Conservation (phyloP, 305 asterid genomes). For the Fraxinus nigra region DNA sequence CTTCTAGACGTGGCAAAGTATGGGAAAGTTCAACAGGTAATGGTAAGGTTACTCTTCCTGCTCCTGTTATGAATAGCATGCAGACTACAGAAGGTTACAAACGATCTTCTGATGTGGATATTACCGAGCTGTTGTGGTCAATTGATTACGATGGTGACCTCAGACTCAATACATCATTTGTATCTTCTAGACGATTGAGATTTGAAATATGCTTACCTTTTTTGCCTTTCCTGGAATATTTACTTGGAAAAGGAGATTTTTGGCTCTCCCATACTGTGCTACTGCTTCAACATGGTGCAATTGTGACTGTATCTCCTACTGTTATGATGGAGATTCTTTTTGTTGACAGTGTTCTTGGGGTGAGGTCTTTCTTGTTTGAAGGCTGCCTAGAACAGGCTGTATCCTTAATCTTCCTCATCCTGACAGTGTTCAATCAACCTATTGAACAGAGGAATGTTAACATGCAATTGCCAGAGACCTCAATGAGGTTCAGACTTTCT, state of each 20-base stretch:
- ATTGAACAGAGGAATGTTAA: slow-evolving; percentile 44
- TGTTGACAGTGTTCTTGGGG: slow-evolving; percentile 71
- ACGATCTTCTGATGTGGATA: slow-evolving; percentile 18
- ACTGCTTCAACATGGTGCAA: slow-evolving; percentile 61
- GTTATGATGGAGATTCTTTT: slow-evolving; percentile 80
- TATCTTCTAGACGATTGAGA: slow-evolving; percentile 44
- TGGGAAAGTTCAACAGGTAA: slow-evolving; percentile 27
- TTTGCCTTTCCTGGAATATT: slow-evolving; percentile 34
- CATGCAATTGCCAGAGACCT: slow-evolving; percentile 67
- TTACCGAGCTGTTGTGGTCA: slow-evolving; percentile 38
- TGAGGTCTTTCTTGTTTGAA: slow-evolving; percentile 66
- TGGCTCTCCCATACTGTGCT: slow-evolving; percentile 48
- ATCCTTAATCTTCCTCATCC: slow-evolving; percentile 56
- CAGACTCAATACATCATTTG: slow-evolving; percentile 30
- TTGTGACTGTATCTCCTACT: slow-evolving; percentile 65
- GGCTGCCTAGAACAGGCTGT: slow-evolving; percentile 76
- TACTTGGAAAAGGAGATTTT: slow-evolving; percentile 32
- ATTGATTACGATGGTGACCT: slow-evolving; percentile 48
- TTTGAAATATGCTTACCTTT: slow-evolving; percentile 44
- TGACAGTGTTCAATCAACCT: slow-evolving; percentile 54
- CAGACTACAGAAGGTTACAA: slow-evolving; percentile 25
- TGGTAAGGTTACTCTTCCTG: slow-evolving; percentile 24
- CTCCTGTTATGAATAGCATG: slow-evolving; percentile 23
- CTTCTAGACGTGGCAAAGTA: slow-evolving; percentile 38
- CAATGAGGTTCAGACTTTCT: slow-evolving; percentile 70